Evolutionary conservation across 208 protist genomes (phyloP).

Genomic region (Endotrypanum monterogeii): DNA sequence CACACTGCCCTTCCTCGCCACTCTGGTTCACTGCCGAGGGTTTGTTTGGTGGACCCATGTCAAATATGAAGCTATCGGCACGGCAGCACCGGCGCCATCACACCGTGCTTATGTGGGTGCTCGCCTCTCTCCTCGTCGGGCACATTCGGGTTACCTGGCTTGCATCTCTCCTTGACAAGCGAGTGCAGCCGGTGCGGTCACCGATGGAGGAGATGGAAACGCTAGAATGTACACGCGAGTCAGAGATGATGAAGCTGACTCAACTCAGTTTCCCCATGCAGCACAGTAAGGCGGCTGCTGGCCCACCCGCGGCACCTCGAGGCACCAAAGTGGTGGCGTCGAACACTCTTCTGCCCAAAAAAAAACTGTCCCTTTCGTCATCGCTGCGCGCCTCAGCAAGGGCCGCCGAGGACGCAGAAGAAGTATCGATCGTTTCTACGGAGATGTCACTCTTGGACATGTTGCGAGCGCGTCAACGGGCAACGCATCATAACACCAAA

Average conservation of each 20-base stretch:
- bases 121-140: constrained; percentile 24
- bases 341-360: constrained; percentile 26
- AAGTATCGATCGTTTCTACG: neutral
- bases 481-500: neutral
- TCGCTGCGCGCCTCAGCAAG: neutral
- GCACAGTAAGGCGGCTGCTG: neutral
- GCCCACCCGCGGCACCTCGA: neutral
- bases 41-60: constrained; percentile 16
- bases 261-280: constrained; percentile 19
- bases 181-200: neutral
- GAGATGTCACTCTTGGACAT: constrained; percentile 19
- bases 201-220: constrained; percentile 9
- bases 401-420: neutral
- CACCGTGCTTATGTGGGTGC: constrained; percentile 27
- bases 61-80: constrained; percentile 6
- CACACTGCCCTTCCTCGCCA: constrained; percentile 48
- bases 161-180: neutral
- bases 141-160: constrained; percentile 20
- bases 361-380: neutral
- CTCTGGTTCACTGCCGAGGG: constrained; percentile 31
- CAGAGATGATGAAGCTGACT: constrained; percentile 11
- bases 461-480: constrained; percentile 14
- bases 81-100: constrained; percentile 26
- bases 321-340: constrained; percentile 16
- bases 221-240: constrained; percentile 20